Conservation (phyloP, 192 early-diverging fungal genomes). For the Rhizophagus prolifer region DNA sequence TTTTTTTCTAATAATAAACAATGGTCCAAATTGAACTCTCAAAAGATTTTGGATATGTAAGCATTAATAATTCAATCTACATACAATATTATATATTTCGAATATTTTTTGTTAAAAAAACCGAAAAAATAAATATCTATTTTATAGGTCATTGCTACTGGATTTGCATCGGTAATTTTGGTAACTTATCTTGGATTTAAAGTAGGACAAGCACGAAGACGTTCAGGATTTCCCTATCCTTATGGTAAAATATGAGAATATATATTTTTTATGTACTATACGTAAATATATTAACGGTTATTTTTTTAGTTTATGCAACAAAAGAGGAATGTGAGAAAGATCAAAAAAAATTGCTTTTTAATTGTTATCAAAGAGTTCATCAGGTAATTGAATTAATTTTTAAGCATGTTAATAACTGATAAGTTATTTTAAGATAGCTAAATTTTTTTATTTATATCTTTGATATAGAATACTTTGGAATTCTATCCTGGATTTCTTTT, state of each 20-base stretch:
- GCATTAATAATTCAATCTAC: neutral
- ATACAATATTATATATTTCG: neutral
- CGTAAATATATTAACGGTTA: neutral
- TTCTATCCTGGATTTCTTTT: slow-evolving; percentile 50
- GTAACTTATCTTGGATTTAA: slow-evolving; percentile 46
- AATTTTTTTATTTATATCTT: neutral
- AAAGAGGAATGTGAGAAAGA: slow-evolving; percentile 61
- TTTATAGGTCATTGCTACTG: slow-evolving; percentile 43
- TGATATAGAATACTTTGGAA: slow-evolving; percentile 66
- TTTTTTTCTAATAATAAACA: neutral
- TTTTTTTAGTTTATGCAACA: slow-evolving; percentile 52
- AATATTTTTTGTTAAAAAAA: neutral
- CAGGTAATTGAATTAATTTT: slow-evolving; percentile 28
- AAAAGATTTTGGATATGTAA: slow-evolving; percentile 24
- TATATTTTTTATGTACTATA: neutral
- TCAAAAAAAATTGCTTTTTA: slow-evolving; percentile 66
- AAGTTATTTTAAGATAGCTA: neutral
- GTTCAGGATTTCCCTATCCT: slow-evolving; percentile 66
- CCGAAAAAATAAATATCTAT: too few relatives aligned
- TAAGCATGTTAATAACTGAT: too few relatives aligned
- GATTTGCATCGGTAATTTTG: slow-evolving; percentile 37
- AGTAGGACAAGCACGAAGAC: slow-evolving; percentile 58
- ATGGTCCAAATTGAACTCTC: slow-evolving; percentile 2
- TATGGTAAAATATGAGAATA: slow-evolving; percentile 44
- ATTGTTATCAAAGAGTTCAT: slow-evolving; percentile 67